These are phyloP conservation scores for Trichomonas tenax DNA, from an alignment of 208 protist species.

Conservation along the genomic window DNA sequence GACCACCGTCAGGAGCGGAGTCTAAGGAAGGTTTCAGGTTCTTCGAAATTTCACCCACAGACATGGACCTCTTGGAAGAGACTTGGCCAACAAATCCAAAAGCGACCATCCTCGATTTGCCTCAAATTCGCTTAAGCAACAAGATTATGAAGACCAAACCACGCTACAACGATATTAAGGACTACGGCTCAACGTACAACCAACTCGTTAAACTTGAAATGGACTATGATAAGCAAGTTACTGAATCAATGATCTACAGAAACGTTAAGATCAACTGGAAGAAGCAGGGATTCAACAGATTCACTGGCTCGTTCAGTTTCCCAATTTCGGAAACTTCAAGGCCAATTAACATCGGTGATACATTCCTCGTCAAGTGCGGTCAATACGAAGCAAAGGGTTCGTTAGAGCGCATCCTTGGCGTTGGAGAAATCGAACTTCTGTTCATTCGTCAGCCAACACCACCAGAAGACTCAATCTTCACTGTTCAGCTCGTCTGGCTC, in stretches of 20 bases:
- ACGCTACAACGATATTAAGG: constrained; percentile 64
- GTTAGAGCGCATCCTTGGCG: constrained; percentile 43
- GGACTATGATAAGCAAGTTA: constrained; percentile 63
- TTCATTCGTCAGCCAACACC: constrained; percentile 29
- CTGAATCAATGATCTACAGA: constrained; percentile 48
- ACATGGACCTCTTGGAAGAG: constrained; percentile 53
- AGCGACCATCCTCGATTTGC: neutral
- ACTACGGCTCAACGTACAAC: constrained; percentile 67
- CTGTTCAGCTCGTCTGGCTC: constrained; percentile 75
- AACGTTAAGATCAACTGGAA: neutral
- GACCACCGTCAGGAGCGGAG: constrained; percentile 53
- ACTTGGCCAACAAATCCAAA: constrained; percentile 41
- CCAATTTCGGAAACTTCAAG: neutral
- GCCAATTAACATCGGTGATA: neutral
- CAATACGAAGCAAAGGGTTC: constrained; percentile 35
- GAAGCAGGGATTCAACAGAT: neutral
- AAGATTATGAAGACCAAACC: constrained; percentile 18
- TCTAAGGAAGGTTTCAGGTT: constrained; percentile 64
- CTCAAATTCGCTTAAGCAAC: neutral
- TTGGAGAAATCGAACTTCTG: constrained; percentile 55
- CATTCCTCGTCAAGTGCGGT: neutral
- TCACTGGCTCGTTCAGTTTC: neutral
- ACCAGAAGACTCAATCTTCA: constrained; percentile 39
- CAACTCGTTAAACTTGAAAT: constrained; percentile 69
- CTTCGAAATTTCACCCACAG: constrained; percentile 47